Base-by-base conservation (phyloP, 169 alveolate genomes). In the Neospora caninum region DNA sequence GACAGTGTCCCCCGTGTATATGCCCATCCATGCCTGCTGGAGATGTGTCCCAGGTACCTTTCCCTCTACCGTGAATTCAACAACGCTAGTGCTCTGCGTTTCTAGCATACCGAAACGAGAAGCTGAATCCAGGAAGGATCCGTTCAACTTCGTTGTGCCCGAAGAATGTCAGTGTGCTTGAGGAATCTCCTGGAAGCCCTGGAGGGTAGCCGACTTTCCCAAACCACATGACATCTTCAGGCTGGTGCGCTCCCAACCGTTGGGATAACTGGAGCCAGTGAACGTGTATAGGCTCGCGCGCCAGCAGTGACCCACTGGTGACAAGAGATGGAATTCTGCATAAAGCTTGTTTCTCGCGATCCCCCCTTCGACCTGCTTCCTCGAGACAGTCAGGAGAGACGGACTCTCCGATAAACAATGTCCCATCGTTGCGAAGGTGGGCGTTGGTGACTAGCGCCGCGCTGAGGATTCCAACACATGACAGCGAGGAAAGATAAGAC, bases 371-470 rank as follows among this genome's bases (percentile, higher is more conserved):
- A 31, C 13, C 13, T 31, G 43, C 93, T n/a, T 70, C 78, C 16
- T 16, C 25, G 27, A 70, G 34, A 34, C 94, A 91, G 54, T 41
- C 67, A 9, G 69, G n/a, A 16, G n/a, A 4, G 64, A 49, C 34
- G 36, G 84, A 29, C 80, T 92, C 93, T 20, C 92, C 94, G 34
- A 92, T 53, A 41, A 43, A 92, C 29, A 92, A 41, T 18, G 92
- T 78, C 42, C 94, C 94, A 16, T 92, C 92, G 91, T 92, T 92
- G 42, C 94, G 70, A 22, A 92, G 25, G 64, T 31, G 89, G n/a
- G 67, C 94, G 31, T 92, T 88, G 38, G 45, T 42, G 39, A 67
- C 69, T 18, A 78, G 36, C 36, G 94, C 20, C n/a, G 82, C 80
- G 27, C 94, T 92, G 87, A 27, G 41, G 31, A 42, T 10, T 13